Evolutionary conservation across 2,329 filamentous ascomycete genomes (phyloP), one percentile per base, ranked within the genome.

Genomic region (Tolypocladium capitatum): DNA sequence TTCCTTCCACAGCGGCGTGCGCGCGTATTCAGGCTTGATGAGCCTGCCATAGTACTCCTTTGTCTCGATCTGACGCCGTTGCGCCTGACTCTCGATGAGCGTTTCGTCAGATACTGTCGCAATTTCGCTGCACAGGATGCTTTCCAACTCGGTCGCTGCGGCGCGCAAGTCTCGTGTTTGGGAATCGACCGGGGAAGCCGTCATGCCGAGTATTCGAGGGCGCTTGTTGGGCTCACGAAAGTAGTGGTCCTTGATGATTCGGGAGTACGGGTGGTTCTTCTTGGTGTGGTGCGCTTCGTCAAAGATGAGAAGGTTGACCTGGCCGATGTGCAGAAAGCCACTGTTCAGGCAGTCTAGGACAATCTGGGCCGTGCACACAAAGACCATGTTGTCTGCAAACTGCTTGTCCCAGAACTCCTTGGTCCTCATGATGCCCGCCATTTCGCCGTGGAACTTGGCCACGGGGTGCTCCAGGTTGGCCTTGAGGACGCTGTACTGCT

Each of bases 281-380:
- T 98, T 98, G 0, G 91, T 81, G 59, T 97, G 92, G 58, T 98
- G 92, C 6, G 90, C 92, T 65, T 98, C 92, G 58, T 98, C 92
- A 54, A 98, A 95, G 50, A 97, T 81, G 34, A 98, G 71, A 1
- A 98, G 75, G 58, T 91, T 97, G 63, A 97, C 88, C 55, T 85
- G 79, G 18, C 78, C 70, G 69, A 98, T 95, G 10, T 66, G 76
- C 50, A 96, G 76, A 63, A 88, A 94, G 0, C 84, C 83, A 56
- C 84, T 84, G 53, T 82, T 76, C 2, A 98, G 74, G 55, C 84
- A 88, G 52, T 86, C 80, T 33, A 84, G 75, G 5, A 97, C 72
- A 3, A 97, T 84, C 56, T 92, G 89, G 0, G 90, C 90, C 0
- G 92, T 97, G 66, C 89, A 96, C 6, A 97, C 88, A 53, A 97